Conservation (phyloP, 2,329 filamentous ascomycete genomes). For the Aspergillus vadensis region DNA sequence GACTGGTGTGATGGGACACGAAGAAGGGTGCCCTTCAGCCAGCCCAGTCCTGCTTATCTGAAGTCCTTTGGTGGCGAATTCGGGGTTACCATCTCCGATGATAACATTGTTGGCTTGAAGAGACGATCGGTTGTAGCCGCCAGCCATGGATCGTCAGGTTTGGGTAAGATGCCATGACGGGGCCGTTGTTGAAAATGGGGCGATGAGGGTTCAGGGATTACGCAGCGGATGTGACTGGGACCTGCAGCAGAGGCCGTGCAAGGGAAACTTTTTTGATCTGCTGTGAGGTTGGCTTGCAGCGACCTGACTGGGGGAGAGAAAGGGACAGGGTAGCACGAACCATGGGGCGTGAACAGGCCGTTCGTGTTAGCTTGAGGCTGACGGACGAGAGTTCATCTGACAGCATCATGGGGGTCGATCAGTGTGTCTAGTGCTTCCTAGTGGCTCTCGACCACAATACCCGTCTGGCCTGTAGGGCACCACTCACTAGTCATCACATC, state of each 20-base stretch:
- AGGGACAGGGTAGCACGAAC: neutral
- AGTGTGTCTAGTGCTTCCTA: neutral
- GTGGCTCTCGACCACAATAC: neutral
- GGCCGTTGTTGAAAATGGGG: too few species aligned
- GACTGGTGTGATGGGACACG: too few species aligned
- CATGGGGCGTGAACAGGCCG: neutral
- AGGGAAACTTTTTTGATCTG: neutral
- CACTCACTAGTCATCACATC: neutral
- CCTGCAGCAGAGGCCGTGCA: neutral
- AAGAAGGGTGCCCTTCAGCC: neutral
- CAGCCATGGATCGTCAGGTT: neutral
- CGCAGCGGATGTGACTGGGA: neutral
- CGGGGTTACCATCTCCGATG: neutral
- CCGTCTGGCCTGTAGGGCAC: neutral
- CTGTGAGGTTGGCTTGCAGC: neutral
- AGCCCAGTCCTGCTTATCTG: neutral
- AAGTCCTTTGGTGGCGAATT: neutral
- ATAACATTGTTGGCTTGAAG: too few species aligned
- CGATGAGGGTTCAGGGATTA: too few species aligned
- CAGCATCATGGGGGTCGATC: conserved; percentile 1
- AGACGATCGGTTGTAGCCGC: neutral
- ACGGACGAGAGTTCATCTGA: neutral
- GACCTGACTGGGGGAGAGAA: neutral
- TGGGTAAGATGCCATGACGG: too few species aligned
- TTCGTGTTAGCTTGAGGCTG: conserved; percentile 1